Conservation (phyloP, 805 yeast genomes). For the Sugiyamaella marilandica region DNA sequence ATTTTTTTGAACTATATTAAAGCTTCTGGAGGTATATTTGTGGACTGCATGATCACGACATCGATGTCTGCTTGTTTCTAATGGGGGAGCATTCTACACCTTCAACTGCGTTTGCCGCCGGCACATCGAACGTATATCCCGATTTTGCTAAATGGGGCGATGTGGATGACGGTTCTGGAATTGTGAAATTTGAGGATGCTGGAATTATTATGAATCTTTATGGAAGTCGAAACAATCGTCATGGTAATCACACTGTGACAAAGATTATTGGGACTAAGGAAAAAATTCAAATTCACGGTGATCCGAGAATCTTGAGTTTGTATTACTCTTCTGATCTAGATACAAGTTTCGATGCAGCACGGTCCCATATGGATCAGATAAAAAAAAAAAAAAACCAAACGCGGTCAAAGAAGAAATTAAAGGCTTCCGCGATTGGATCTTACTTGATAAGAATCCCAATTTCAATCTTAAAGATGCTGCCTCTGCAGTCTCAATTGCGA, state of each 20-base stretch:
- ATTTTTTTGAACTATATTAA: constrained; percentile 18
- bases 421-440: constrained; percentile 20
- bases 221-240: constrained; percentile 21
- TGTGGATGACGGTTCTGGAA: constrained; percentile 22
- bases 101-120: constrained; percentile 18
- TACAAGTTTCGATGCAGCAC: not conserved
- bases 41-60: constrained; percentile 25
- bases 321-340: not conserved
- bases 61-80: constrained; percentile 21
- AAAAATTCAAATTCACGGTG: constrained; percentile 17
- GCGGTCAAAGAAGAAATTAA: constrained; percentile 16
- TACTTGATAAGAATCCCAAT: constrained; percentile 6
- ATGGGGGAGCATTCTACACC: constrained; percentile 20
- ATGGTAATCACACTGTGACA: constrained; percentile 23
- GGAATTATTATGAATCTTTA: constrained; percentile 16
- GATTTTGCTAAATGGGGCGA: constrained; percentile 22
- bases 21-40: constrained; percentile 26
- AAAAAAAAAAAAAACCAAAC: too few relatives aligned
- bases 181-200: constrained; percentile 17
- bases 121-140: constrained; percentile 21
- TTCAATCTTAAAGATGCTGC: constrained; percentile 22
- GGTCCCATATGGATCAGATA: constrained; percentile 5
- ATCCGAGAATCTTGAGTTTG: constrained; percentile 15
- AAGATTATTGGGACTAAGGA: constrained; percentile 25
- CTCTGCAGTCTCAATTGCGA: constrained; percentile 20